Evolutionary conservation across 495 filamentous ascomycete species (phyloP).

Genomic region (Cercophora samala): DNA sequence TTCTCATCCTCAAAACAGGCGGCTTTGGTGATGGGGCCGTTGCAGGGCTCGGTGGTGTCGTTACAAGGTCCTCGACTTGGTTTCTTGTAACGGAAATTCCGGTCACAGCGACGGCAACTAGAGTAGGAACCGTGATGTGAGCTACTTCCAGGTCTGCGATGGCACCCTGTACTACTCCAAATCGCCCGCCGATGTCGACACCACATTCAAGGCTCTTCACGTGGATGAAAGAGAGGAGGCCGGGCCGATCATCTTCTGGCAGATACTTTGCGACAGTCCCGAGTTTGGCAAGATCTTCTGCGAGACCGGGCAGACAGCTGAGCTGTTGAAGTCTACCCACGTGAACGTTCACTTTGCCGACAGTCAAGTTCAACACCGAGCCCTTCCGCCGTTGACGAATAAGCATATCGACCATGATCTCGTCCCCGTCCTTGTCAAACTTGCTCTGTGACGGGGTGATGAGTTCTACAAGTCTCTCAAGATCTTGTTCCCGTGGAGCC

Average conservation of each 20-base stretch:
- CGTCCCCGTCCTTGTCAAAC: slow-evolving; percentile 81
- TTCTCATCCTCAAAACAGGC: slow-evolving; percentile 57
- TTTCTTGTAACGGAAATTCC: slow-evolving; percentile 60
- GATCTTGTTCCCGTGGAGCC: slow-evolving; percentile 71
- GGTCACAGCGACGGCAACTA: slow-evolving; percentile 71
- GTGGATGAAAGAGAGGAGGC: slow-evolving; percentile 70
- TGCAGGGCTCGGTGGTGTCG: slow-evolving; percentile 25
- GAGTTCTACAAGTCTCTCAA: slow-evolving; percentile 76
- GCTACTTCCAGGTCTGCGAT: slow-evolving; percentile 66
- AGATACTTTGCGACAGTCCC: slow-evolving; percentile 91
- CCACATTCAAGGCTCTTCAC: slow-evolving; percentile 58
- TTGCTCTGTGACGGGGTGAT: slow-evolving; percentile 89
- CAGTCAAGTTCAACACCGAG: slow-evolving; percentile 68
- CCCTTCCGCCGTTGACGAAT: slow-evolving; percentile 88
- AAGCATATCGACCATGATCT: slow-evolving; percentile 91
- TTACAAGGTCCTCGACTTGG: slow-evolving; percentile 62
- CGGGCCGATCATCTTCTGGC: slow-evolving; percentile 92
- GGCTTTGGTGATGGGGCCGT: slow-evolving; percentile 47
- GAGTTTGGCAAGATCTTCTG: slow-evolving; percentile 72
- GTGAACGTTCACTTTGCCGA: slow-evolving; percentile 57
- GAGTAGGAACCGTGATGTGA: slow-evolving; percentile 77
- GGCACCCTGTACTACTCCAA: slow-evolving; percentile 61
- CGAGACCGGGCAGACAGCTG: slow-evolving; percentile 61
- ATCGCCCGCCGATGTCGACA: slow-evolving; percentile 56
- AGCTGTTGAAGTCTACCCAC: slow-evolving; percentile 60